Evolutionary conservation across 257 asterid species (phyloP), one percentile per base, ranked within the genome.

Genomic region (Primulina tabacum): DNA sequence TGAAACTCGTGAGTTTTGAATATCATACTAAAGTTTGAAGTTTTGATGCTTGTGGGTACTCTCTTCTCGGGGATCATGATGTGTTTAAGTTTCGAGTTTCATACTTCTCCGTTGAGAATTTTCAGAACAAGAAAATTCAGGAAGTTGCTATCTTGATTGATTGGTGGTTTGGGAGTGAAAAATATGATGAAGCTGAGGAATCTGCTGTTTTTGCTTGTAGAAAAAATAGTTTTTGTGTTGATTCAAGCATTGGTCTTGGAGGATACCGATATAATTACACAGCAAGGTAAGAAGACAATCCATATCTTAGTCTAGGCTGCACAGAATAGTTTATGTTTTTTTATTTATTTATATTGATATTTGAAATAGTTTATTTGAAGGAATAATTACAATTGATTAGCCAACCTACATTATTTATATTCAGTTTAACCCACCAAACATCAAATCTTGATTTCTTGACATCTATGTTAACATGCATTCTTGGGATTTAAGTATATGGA

Each of bases 241-340:
- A 80, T 73, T 59, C 72, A 14, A 59, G 20, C 4, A 71, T 70
- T 3, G 70, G 57, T 7, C 64, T 62, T 60, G 81, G 81, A 5
- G 77, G 84, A n/a, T 76, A 80, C 7, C 43, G 81, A 4, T 80
- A 81, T 8, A 73, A 62, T 4, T 80, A 81, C 60, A 6, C 28
- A 0, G 59, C 26, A 24, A 24, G 1, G 26, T 24, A 24, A 0
- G 26, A 24, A 24, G 26, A 24, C 26, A 24, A 24, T 24, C 26
- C 1, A 24, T 24, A 24, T 24, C 26, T 24, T 24, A 24, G 26
- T 24, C 1, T 24, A 24, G 1, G 26, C 26, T 24, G 26, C 26
- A 24, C 26, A 24, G 1, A 24, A 24, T 24, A 24, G 26, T 24
- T 24, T 24, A 24, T 24, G 1, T 24, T 24, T 30, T 1, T 7